Base-by-base conservation (phyloP, 2,329 filamentous ascomycete species). In the Pseudocercospora pini-densiflorae region DNA sequence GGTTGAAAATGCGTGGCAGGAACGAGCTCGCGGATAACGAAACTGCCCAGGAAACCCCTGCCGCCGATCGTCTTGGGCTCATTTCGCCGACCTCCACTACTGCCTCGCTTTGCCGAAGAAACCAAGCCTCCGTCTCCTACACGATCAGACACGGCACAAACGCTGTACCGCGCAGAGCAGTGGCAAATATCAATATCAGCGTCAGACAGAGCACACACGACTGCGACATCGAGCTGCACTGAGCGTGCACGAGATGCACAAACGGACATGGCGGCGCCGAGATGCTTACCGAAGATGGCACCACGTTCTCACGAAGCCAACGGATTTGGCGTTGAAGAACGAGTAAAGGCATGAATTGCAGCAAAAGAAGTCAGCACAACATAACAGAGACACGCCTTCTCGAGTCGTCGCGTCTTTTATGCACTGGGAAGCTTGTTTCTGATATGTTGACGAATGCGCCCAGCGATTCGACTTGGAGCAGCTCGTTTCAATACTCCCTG, bases 361-460 rank as follows among this genome's bases (percentile, higher is more conserved):
- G 27, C 53, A 57, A 23, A 24, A 36, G 29, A 8, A 36, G 31
- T 24, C 53, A 5, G 27, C 27, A 57, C 27, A 36, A 12, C 27
- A 21, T 36, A 33, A 19, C 14, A 19, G 27, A 57, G 27, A 57
- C 7, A 6, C n/a, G 16, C 5, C 19, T 8, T 54, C 21, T 57
- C 53, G 5, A 31, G 53, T 33, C 54, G 54, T 33, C 54, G 54
- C 54, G 31, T 58, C 27, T 58, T 23, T 58, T 12, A 55, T 55
- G 51, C 51, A 55, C 51, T 14, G 8, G 24, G 9, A n/a, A n/a
- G 21, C 24, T 55, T 24, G 14, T 9, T 10, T n/a, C 8, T 27
- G 54, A 54, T 51, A 27, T 31, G 51, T 55, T 31, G 51, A 55
- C 51, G 23, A 55, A 27, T 55, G 51, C 51, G 51, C 51, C 51